Evolutionary conservation across 179 eudicot species (phyloP).

Genomic region (Carnegiea gigantea): DNA sequence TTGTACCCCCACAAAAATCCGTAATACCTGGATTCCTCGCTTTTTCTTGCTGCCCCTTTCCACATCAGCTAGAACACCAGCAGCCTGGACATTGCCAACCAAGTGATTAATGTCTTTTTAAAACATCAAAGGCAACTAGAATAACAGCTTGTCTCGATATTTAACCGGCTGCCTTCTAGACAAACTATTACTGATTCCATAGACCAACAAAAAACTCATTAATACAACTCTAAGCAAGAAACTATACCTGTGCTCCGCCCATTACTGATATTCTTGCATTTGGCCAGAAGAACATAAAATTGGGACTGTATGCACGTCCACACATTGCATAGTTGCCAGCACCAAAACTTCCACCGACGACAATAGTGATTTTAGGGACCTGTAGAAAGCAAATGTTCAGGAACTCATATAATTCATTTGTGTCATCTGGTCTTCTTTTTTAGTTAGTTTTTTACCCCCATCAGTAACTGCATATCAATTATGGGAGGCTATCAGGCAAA

Average conservation of each 20-base stretch:
- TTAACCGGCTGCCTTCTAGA: background rate
- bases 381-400: slow-evolving; percentile 28
- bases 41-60: slow-evolving; percentile 73
- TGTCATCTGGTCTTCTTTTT: no score
- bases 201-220: background rate
- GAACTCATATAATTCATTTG: background rate
- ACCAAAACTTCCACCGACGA: slow-evolving; percentile 99
- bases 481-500: no score
- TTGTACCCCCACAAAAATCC: background rate
- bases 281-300: slow-evolving; percentile 98
- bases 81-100: slow-evolving; percentile 57
- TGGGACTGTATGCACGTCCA: slow-evolving; percentile 97
- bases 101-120: background rate
- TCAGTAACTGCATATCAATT: no score
- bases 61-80: slow-evolving; percentile 90
- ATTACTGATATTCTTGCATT: slow-evolving; percentile 95
- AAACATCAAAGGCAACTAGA: background rate
- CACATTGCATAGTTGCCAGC: slow-evolving; percentile 99
- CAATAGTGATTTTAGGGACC: slow-evolving; percentile 92
- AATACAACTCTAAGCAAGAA: background rate
- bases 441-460: no score
- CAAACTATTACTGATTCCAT: background rate
- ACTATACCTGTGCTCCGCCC: slow-evolving; percentile 94
- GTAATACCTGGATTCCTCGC: slow-evolving; percentile 66
- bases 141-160: background rate